Evolutionary conservation across 805 yeast genomes (phyloP).

Genomic region (Hanseniaspora thailandica): DNA sequence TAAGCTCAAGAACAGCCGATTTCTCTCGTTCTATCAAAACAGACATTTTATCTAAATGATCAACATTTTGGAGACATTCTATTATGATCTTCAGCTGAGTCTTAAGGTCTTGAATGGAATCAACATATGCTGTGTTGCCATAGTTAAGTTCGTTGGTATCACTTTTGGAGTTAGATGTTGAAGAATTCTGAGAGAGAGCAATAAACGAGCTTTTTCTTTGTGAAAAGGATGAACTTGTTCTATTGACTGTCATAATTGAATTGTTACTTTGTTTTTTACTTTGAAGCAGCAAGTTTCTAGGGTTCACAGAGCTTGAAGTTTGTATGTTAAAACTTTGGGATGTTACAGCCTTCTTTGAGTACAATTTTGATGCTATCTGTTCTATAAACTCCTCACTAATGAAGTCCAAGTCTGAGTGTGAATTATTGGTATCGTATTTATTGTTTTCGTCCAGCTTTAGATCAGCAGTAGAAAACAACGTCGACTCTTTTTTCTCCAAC

Average conservation of each 20-base stretch:
- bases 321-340: neutral
- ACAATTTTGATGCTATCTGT: neutral
- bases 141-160: slow-evolving; percentile 22
- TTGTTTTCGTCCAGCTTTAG: slow-evolving; percentile 21
- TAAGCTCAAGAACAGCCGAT: slow-evolving; percentile 39
- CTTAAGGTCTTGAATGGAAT: neutral
- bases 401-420: neutral
- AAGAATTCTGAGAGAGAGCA: slow-evolving; percentile 12
- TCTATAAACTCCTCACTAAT: slow-evolving; percentile 2
- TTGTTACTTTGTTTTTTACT: slow-evolving; percentile 10
- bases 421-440: slow-evolving; percentile 1
- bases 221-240: slow-evolving; percentile 2
- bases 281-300: slow-evolving; percentile 4
- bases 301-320: neutral
- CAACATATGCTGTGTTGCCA: slow-evolving; percentile 13
- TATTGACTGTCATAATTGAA: slow-evolving; percentile 9
- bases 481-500: slow-evolving; percentile 15
- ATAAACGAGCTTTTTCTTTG: neutral
- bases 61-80: slow-evolving; percentile 39
- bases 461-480: slow-evolving; percentile 27
- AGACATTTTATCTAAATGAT: slow-evolving; percentile 55
- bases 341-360: neutral
- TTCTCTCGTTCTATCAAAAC: slow-evolving; percentile 52
- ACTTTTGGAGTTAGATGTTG: slow-evolving; percentile 20
- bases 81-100: slow-evolving; percentile 17